Percentiles rank a stretch among this genome's conserved stretches.
These are phyloP conservation scores for Eutrema japonicum DNA, from an alignment of 345 rosid genomes.

Conservation along the genomic window DNA sequence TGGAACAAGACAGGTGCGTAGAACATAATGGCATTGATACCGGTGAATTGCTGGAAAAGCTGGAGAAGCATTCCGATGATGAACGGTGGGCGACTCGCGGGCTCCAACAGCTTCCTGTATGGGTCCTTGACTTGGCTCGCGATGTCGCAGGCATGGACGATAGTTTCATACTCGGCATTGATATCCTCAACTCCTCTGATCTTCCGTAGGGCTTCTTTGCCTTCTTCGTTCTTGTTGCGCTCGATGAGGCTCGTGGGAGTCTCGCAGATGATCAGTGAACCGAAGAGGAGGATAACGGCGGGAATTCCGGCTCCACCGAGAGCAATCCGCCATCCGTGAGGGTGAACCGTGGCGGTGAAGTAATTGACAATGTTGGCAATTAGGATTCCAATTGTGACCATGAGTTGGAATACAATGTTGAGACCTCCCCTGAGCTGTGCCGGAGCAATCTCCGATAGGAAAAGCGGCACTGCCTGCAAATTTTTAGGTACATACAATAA, in stretches of 20 bases:
- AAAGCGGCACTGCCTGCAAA: constrained; percentile 65
- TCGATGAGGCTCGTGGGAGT: constrained; percentile 74
- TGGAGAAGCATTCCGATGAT: constrained; percentile 57
- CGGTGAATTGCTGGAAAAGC: constrained; percentile 67
- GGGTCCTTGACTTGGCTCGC: constrained; percentile 58
- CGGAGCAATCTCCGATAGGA: constrained; percentile 70
- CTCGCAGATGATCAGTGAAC: constrained; percentile 56
- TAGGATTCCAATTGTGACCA: constrained; percentile 70
- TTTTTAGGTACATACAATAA: background rate
- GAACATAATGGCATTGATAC: constrained; percentile 63
- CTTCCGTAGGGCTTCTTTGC: constrained; percentile 48
- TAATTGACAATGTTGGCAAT: constrained; percentile 65
- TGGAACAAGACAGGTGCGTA: constrained; percentile 71
- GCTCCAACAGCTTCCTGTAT: constrained; percentile 53
- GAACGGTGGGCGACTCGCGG: constrained; percentile 57
- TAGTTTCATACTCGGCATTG: constrained; percentile 48
- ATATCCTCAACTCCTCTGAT: constrained; percentile 64
- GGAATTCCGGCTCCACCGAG: constrained; percentile 63
- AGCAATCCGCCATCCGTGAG: constrained; percentile 60
- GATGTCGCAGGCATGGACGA: constrained; percentile 48
- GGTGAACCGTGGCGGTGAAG: constrained; percentile 46
- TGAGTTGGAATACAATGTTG: constrained; percentile 70
- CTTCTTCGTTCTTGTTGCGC: constrained; percentile 51
- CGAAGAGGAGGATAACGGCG: constrained; percentile 50
- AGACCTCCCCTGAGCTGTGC: constrained; percentile 59